phyloP scores from a whole-genome alignment of 2,329 filamentous ascomycete genomes.

The Fusarium musae region DNA sequence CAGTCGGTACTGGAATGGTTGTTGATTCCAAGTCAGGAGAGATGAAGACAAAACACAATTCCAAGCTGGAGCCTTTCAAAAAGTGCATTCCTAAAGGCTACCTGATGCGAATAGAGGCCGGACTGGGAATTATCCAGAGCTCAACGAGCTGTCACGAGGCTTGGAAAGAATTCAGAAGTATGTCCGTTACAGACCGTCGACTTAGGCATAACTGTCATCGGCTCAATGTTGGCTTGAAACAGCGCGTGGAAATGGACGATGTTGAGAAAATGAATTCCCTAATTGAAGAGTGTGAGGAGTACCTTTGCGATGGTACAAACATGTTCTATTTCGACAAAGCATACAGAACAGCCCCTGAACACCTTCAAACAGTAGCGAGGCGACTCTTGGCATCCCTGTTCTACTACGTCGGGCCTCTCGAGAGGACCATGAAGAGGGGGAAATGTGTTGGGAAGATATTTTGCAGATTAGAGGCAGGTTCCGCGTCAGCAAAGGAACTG shows the following conservation, averaged over 20 bases:
- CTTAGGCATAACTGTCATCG: constrained; percentile 1
- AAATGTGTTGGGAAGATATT: neutral
- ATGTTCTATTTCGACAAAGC: neutral
- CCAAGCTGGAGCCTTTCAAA: neutral
- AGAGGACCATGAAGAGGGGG: neutral
- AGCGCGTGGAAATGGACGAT: constrained; percentile 8
- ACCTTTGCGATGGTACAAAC: neutral
- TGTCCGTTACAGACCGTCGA: neutral
- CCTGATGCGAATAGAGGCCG: neutral
- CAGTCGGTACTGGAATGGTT: constrained; percentile 1
- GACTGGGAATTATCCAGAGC: neutral
- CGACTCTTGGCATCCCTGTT: constrained; percentile 12
- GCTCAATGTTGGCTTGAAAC: constrained; percentile 1
- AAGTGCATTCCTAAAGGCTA: neutral
- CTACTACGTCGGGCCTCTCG: constrained; percentile 1
- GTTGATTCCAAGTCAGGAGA: neutral
- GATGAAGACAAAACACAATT: neutral
- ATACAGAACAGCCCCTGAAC: neutral
- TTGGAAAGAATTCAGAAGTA: constrained; percentile 1
- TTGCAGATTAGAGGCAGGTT: neutral
- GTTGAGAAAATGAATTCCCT: neutral
- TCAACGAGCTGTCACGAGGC: constrained; percentile 7
- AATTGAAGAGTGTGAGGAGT: neutral
- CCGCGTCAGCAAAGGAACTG: neutral
- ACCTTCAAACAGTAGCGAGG: constrained; percentile 3